These are phyloP conservation scores for Pulveroboletus sp. DNA, from an alignment of 768 basidiomycete species.

Conservation along the genomic window DNA sequence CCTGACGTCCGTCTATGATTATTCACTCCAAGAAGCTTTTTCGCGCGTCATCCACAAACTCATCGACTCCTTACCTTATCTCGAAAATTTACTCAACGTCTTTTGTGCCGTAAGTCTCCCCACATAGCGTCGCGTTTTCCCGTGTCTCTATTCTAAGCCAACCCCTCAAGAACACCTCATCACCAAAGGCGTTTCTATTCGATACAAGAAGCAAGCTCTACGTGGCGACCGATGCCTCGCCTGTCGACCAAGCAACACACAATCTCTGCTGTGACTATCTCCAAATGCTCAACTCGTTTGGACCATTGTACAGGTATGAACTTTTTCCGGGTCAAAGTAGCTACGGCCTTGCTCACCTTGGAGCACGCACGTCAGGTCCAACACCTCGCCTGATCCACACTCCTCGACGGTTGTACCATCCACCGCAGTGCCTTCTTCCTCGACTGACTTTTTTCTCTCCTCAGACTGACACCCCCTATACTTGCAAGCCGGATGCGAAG, in stretches of 20 bases:
- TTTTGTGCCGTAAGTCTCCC: conserved; percentile 61
- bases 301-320: conserved; percentile 75
- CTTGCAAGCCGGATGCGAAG: conserved; percentile 26
- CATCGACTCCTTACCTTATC: conserved; percentile 75
- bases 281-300: conserved; percentile 80
- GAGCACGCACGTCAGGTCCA: conserved; percentile 16
- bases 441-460: background rate
- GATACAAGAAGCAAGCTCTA: conserved; percentile 82
- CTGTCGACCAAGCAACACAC: conserved; percentile 84
- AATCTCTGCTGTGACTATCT: conserved; percentile 90
- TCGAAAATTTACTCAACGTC: conserved; percentile 84
- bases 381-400: conserved; percentile 3
- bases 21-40: conserved; percentile 87
- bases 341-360: conserved; percentile 2
- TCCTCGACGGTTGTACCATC: conserved; percentile 12
- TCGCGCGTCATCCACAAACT: conserved; percentile 85
- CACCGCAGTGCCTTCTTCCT: background rate
- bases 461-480: conserved; percentile 3
- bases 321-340: background rate
- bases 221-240: conserved; percentile 90
- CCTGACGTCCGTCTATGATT: conserved; percentile 91
- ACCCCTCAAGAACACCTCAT: conserved; percentile 70
- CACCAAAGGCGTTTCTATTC: conserved; percentile 91
- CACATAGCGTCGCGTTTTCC: background rate
- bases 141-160: background rate